A percentile compares a stretch with the other conserved stretches of the same genome.
These are phyloP conservation scores for Dionaea muscipula DNA, from an alignment of 179 eudicot genomes.

Conservation along the genomic window DNA sequence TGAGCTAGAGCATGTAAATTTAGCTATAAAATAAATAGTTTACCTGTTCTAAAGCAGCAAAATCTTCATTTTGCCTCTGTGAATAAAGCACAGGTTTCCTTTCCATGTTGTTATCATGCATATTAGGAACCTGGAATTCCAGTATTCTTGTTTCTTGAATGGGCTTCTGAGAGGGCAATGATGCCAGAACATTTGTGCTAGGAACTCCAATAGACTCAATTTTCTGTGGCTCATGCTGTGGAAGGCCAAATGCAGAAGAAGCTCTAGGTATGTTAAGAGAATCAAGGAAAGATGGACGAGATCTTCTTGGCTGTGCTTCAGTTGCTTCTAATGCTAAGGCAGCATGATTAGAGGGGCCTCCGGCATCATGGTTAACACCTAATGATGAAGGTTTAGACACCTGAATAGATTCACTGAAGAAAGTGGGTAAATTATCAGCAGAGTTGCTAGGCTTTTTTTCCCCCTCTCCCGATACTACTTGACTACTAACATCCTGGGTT, in stretches of 20 bases:
- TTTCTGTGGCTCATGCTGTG: slow-evolving; percentile 27
- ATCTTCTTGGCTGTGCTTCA: slow-evolving; percentile 41
- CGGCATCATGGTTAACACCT: slow-evolving; percentile 24
- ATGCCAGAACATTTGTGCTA: slow-evolving; percentile 15
- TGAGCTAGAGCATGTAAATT: neutral
- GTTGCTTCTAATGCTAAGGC: slow-evolving; percentile 25
- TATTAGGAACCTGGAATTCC: slow-evolving; percentile 16
- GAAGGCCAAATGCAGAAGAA: slow-evolving; percentile 25
- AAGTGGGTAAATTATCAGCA: slow-evolving; percentile 19
- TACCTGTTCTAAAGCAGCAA: slow-evolving; percentile 97
- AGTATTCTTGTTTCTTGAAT: slow-evolving; percentile 16
- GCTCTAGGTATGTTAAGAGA: slow-evolving; percentile 49
- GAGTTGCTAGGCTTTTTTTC: slow-evolving; percentile 31
- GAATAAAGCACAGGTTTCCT: slow-evolving; percentile 30
- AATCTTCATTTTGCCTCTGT: slow-evolving; percentile 67
- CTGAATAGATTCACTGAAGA: slow-evolving; percentile 21
- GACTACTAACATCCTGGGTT: slow-evolving; percentile 8
- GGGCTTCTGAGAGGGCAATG: slow-evolving; percentile 23
- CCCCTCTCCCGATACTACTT: slow-evolving; percentile 17
- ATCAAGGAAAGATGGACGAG: slow-evolving; percentile 91
- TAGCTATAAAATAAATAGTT: slow-evolving; percentile 4
- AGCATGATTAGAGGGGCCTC: slow-evolving; percentile 23
- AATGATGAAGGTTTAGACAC: slow-evolving; percentile 28
- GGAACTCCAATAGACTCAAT: slow-evolving; percentile 18
- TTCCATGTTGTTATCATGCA: slow-evolving; percentile 26